Evolutionary conservation across 2,329 filamentous ascomycete species (phyloP).

Genomic region (Sarocladiaceae sp.): DNA sequence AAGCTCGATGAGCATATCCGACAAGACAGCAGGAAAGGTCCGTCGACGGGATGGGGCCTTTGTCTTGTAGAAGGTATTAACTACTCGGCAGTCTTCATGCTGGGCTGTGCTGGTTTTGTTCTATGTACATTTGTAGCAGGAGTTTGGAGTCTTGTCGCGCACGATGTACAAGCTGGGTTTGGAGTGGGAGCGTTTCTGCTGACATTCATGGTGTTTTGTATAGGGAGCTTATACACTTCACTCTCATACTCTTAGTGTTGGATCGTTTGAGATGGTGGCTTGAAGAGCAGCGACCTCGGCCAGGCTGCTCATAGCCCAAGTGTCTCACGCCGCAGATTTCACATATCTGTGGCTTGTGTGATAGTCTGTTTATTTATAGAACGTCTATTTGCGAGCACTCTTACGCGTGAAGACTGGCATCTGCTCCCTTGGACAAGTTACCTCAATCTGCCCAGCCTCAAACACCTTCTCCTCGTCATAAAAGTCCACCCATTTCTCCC

Average conservation of each 20-base stretch:
- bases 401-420: conserved; percentile 16
- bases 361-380: background rate
- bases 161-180: background rate
- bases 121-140: background rate
- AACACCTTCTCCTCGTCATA: background rate
- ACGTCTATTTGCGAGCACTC: background rate
- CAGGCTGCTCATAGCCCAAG: no score
- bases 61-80: background rate
- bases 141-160: background rate
- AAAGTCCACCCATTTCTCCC: background rate
- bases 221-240: background rate
- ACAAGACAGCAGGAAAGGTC: background rate
- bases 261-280: background rate
- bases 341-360: background rate
- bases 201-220: background rate
- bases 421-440: conserved; percentile 14
- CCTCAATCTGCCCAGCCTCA: conserved; percentile 14
- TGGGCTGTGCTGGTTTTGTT: background rate
- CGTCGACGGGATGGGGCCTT: background rate
- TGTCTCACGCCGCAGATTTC: no score
- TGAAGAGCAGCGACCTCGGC: background rate
- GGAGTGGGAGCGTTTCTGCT: background rate
- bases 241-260: background rate
- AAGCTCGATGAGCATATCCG: background rate
- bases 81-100: background rate